Conservation (phyloP, 805 yeast genomes). For the Candida vaughaniae region DNA sequence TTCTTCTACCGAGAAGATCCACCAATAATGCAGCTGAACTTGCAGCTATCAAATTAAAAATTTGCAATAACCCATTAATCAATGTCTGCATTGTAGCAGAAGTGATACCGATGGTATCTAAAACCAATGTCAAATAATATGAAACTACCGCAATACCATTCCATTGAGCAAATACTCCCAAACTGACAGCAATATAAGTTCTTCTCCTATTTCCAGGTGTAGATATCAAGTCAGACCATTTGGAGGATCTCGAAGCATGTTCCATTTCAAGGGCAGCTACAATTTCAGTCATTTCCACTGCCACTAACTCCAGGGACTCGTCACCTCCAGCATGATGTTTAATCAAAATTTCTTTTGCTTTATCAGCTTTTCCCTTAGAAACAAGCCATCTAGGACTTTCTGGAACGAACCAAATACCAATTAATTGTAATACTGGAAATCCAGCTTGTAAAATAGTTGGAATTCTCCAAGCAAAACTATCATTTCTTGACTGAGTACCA, state of each 20-base stretch:
- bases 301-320: conserved; percentile 6
- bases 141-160: conserved; percentile 50
- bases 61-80: conserved; percentile 15
- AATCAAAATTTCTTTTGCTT: conserved; percentile 22
- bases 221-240: conserved; percentile 37
- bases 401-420: conserved; percentile 41
- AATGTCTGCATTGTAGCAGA: conserved; percentile 12
- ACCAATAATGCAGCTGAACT: conserved; percentile 21
- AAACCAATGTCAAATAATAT: conserved; percentile 15
- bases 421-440: conserved; percentile 44
- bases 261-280: conserved; percentile 41
- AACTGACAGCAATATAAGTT: conserved; percentile 20
- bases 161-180: conserved; percentile 41
- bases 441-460: conserved; percentile 50
- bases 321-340: conserved; percentile 32
- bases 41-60: conserved; percentile 16
- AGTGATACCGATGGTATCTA: conserved; percentile 18
- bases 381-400: conserved; percentile 51
- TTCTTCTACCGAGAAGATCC: conserved; percentile 26
- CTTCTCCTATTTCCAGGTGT: conserved; percentile 43
- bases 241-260: conserved; percentile 27
- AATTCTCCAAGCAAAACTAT: conserved; percentile 43
- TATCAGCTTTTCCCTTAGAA: conserved; percentile 25
- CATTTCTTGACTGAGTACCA: conserved; percentile 21
- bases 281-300: conserved; percentile 41